These are phyloP conservation scores for Fusarium citri DNA, from an alignment of 2,329 filamentous ascomycete species.

Conservation along the genomic window DNA sequence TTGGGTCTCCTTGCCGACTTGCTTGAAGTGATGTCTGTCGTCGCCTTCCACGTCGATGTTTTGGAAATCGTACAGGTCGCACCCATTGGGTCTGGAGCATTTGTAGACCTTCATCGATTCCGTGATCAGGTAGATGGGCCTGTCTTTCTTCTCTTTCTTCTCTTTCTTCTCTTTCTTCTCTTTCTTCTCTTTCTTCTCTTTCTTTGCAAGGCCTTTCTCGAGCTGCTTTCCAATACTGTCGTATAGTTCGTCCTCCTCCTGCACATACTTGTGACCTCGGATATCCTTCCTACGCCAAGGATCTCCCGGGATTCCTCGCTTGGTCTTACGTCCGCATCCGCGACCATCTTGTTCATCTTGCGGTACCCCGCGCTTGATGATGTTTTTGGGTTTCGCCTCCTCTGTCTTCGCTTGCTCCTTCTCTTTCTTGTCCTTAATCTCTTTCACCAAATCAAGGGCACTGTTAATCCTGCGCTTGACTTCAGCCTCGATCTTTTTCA, in stretches of 20 bases:
- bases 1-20: not conserved
- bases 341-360: too few relatives aligned
- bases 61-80: not conserved
- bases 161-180: too few relatives aligned
- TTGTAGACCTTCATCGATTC: constrained; percentile 8
- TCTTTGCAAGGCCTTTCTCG: not conserved
- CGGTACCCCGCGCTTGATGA: too few relatives aligned
- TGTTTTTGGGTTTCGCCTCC: not conserved
- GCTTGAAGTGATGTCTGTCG: not conserved
- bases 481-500: not conserved
- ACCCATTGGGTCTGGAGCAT: not conserved
- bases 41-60: not conserved
- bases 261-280: not conserved
- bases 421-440: not conserved
- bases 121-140: not conserved
- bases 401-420: not conserved
- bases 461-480: not conserved
- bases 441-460: not conserved
- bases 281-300: not conserved
- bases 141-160: not conserved
- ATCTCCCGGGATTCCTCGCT: not conserved
- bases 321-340: not conserved
- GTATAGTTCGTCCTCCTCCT: constrained; percentile 26
- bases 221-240: constrained; percentile 2
- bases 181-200: not conserved